Conservation (phyloP, 1,284 basidiomycete species). For the Ceratobasidium papillatum region DNA sequence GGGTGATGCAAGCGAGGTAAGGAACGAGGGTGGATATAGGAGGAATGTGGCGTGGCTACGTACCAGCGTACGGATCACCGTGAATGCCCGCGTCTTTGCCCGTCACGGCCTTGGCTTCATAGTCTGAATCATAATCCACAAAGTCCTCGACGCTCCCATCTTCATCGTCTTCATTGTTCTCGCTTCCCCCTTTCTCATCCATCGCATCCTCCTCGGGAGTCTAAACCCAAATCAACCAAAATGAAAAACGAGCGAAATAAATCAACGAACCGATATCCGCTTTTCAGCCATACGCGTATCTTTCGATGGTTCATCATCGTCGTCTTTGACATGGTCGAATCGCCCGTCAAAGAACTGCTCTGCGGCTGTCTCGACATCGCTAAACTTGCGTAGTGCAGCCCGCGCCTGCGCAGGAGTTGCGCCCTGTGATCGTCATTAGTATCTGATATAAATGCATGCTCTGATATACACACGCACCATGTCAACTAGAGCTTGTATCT, state of each 20-base stretch:
- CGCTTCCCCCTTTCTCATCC: conserved; percentile 59
- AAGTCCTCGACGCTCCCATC: conserved; percentile 47
- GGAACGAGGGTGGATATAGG: background rate
- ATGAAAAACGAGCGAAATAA: conserved; percentile 1
- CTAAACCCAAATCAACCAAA: conserved; percentile 51
- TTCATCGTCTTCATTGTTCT: conserved; percentile 52
- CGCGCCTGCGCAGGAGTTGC: conserved; percentile 78
- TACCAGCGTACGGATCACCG: conserved; percentile 83
- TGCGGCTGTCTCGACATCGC: conserved; percentile 88
- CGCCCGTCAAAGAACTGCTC: conserved; percentile 83
- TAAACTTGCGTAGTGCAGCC: conserved; percentile 75
- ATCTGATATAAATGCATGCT: background rate
- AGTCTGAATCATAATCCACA: conserved; percentile 81
- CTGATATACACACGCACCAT: conserved; percentile 58
- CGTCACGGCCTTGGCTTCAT: conserved; percentile 56
- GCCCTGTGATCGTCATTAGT: conserved; percentile 60
- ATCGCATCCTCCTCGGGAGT: conserved; percentile 60
- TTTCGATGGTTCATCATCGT: conserved; percentile 49
- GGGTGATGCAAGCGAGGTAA: conserved; percentile 16
- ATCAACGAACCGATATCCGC: conserved; percentile 18
- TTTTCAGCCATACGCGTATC: conserved; percentile 4
- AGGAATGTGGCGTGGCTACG: conserved; percentile 39
- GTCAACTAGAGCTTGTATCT: conserved; percentile 63
- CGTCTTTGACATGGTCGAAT: conserved; percentile 74
- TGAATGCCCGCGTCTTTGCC: conserved; percentile 57